A percentile compares a stretch with the other conserved stretches of the same genome.
Evolutionary conservation across 2,329 filamentous ascomycete species (phyloP).

Genomic region (Rhynchosporium agropyri): DNA sequence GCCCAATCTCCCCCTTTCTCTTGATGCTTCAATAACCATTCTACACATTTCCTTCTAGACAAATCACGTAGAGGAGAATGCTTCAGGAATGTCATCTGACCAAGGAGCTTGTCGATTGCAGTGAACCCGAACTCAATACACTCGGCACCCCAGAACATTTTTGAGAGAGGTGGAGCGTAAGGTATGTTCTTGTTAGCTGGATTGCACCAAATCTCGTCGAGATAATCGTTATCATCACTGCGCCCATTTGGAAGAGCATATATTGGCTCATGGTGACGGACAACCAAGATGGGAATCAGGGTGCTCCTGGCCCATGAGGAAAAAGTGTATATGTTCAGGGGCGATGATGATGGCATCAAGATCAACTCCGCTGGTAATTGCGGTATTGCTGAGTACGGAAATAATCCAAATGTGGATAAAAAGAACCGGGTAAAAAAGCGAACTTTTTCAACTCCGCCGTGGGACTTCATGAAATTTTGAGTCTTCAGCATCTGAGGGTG

Average conservation of each 20-base stretch:
- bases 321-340: slow-evolving; percentile 42
- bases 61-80: slow-evolving; percentile 12
- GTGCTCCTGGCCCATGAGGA: slow-evolving; percentile 39
- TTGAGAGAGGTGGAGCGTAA: slow-evolving; percentile 27
- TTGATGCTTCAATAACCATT: slow-evolving; percentile 43
- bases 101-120: not conserved
- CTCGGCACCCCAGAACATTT: too few relatives aligned
- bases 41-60: slow-evolving; percentile 34
- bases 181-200: slow-evolving; percentile 12
- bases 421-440: slow-evolving; percentile 28
- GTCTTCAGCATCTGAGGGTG: slow-evolving; percentile 34
- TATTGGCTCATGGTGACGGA: slow-evolving; percentile 41
- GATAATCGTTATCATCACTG: slow-evolving; percentile 31
- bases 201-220: slow-evolving; percentile 33
- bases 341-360: slow-evolving; percentile 36
- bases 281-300: slow-evolving; percentile 35
- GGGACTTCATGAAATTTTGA: slow-evolving; percentile 32
- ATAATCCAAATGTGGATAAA: slow-evolving; percentile 38
- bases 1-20: slow-evolving; percentile 41
- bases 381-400: slow-evolving; percentile 43
- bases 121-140: too few relatives aligned
- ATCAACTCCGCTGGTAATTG: slow-evolving; percentile 44
- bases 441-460: slow-evolving; percentile 42
- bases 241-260: slow-evolving; percentile 40
- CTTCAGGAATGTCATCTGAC: slow-evolving; percentile 6